Evolutionary conservation across 2,329 filamentous ascomycete genomes (phyloP), one percentile per base, ranked within the genome.

Genomic region (Didymella pomorum): DNA sequence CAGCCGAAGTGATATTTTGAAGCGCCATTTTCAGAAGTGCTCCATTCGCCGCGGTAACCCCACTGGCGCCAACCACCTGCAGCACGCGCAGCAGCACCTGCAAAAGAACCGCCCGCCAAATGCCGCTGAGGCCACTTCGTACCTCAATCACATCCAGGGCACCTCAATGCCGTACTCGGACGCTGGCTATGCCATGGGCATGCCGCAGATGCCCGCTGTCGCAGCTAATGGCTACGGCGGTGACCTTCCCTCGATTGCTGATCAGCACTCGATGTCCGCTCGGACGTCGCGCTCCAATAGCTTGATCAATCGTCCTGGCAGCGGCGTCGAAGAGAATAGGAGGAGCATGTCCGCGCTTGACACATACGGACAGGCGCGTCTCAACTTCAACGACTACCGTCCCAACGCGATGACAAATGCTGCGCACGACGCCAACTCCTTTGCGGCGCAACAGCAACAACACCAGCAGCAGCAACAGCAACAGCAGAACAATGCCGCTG

Each of bases 21-120:
- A 99, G 84, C 92, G 95, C 66, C 95, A 99, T 81, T 99, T 98
- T 81, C 93, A 97, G 79, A 99, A 99, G 83, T 99, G 95, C 82
- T 97, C 95, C 37, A 92, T 97, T 66, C 89, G 95, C 71, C 89
- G 95, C 75, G 95, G 95, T 58, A 98, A 98, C 80, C 94, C 95
- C 53, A 97, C 93, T 16, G 93, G 93, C 69, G 92, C 92, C 63
- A 97, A 91, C 74, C 95, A 99, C 81, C 80, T 99, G 78, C 96
- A 93, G 68, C 93, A 97, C 79, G 92, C 93, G 33, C 91, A 94
- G 79, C 90, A 91, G 65, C 92, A 96, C 79, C 84, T 95, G 73
- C 94, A 93, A 83, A 93, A 93, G 81, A 76, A 76, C 58, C 64
- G 75, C 26, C 64, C 68, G 55, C 71, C 73, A 31, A 71, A 58